Base-by-base conservation (phyloP, 495 filamentous ascomycete genomes). In the Penicillium subrubescens region DNA sequence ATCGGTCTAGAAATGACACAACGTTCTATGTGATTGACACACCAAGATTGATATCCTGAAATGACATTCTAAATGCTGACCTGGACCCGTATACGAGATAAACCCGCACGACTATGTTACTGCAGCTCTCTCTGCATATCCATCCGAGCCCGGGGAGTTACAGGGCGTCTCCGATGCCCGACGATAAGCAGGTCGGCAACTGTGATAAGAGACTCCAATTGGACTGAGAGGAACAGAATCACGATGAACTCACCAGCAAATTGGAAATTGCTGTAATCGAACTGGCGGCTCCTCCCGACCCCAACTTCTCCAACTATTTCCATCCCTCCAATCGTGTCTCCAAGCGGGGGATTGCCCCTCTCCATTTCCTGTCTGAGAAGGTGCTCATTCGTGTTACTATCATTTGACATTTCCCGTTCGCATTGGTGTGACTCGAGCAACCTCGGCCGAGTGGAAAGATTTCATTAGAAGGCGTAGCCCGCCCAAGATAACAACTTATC, bases 251-350 rank as follows among this genome's bases (percentile, higher is more conserved):
- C 5, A 44, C 17, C 12, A 41, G 35, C 35, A 39, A 12, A 39
- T 17, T n/a, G n/a, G n/a, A n/a, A n/a, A n/a, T n/a, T n/a, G n/a
- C n/a, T n/a, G n/a, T n/a, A 44, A 37, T 37, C 12, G 35, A 14
- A 44, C 41, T 44, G 41, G 35, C 12, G 35, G 35, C 17, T 21
- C 44, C 25, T 27, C 10, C 12, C 48, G 27, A 41, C 39, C 21
- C 27, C 57, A 59, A 60, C 58, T 50, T 27, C 48, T 29, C 58
- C 58, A 52, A 60, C 33, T 52, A 2, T 51, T 27, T 35, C 58
- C 43, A 17, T 33, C 43, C 6, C n/a, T n/a, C n/a, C n/a, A n/a
- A n/a, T n/a, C n/a, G n/a, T 3, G 8, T 17, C n/a, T n/a, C 33
- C 31, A 56, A 48, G 46, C 46, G 59, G 59, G 59, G 46, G n/a